phyloP scores from a whole-genome alignment of 1,284 basidiomycete species.

The Cryptococcus sp. region DNA sequence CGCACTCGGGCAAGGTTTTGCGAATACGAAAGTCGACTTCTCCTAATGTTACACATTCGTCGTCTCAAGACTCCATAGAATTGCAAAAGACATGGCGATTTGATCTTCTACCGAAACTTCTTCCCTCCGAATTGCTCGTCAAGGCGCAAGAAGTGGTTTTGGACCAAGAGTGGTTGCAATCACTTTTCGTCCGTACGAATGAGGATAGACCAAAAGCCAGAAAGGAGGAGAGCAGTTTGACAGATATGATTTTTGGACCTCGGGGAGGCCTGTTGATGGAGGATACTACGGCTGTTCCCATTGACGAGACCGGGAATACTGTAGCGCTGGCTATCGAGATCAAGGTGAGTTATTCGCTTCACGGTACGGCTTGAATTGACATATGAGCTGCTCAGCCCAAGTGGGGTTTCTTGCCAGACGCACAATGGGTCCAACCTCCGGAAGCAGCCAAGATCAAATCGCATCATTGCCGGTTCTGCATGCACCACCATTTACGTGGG shows the following conservation, averaged over 20 bases:
- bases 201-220: conserved; percentile 61
- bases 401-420: conserved; percentile 82
- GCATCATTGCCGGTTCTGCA: conserved; percentile 77
- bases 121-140: conserved; percentile 64
- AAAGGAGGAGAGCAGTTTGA: conserved; percentile 56
- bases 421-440: conserved; percentile 60
- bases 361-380: background rate
- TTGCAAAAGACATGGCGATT: conserved; percentile 30
- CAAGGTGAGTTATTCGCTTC: conserved; percentile 62
- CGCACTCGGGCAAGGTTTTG: conserved; percentile 67
- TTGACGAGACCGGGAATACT: conserved; percentile 42
- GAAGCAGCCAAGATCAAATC: conserved; percentile 65
- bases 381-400: conserved; percentile 66
- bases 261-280: conserved; percentile 61
- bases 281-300: conserved; percentile 64
- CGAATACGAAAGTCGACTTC: conserved; percentile 65
- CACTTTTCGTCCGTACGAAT: conserved; percentile 58
- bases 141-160: conserved; percentile 60
- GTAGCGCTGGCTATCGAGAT: conserved; percentile 72
- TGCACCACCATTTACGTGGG: conserved; percentile 69
- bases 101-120: conserved; percentile 52
- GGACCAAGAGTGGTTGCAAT: conserved; percentile 63
- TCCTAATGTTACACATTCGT: conserved; percentile 21
- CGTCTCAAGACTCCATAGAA: background rate
- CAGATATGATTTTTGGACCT: conserved; percentile 58